Evolutionary conservation across 2,329 filamentous ascomycete genomes (phyloP), one percentile per base, ranked within the genome.

Genomic region (Apiospora malaysiana): DNA sequence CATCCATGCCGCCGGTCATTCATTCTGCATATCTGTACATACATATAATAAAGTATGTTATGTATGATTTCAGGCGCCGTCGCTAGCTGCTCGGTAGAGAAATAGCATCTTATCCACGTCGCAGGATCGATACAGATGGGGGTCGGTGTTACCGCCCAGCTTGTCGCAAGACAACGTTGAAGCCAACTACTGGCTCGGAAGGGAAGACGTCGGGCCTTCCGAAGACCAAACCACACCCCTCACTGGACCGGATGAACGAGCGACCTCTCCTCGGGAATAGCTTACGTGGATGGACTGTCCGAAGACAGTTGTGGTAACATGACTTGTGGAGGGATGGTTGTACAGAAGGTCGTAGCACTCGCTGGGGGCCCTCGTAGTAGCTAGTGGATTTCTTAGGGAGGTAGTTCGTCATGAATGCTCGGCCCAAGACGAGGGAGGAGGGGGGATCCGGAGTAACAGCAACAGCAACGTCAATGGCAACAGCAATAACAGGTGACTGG

Each of bases 51-150:
- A 10, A 25, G 3, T 56, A 16, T 27, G 49, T 27, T n/a, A 16
- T 32, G 49, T 32, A 18, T 56, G 25, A 40, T 37, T 59, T 40
- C 51, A 37, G 51, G 49, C 21, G 51, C 27, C 5, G 37, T 37
- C 51, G 7, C 51, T n/a, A 14, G 42, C 40, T 42, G 10, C 9
- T 32, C 8, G 40, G 8, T 42, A 32, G 25, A 59, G 25, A 16
- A 3, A 32, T 32, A 18, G 6, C 49, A 27, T 27, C 25, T 56
- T 56, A 32, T 27, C 49, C 16, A 56, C 49, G 18, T n/a, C 37
- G 25, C 51, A 59, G 14, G 16, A n/a, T 63, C 56, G 56, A n/a
- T 63, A 63, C 40, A 63, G 56, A 63, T 63, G 56, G 56, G 56
- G 56, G 56, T 63, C 32, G 32, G 56, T 63, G 56, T 40, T 37